Evolutionary conservation across 2,329 filamentous ascomycete species (phyloP), one percentile per base, ranked within the genome.

Genomic region (Colletotrichum tanaceti): DNA sequence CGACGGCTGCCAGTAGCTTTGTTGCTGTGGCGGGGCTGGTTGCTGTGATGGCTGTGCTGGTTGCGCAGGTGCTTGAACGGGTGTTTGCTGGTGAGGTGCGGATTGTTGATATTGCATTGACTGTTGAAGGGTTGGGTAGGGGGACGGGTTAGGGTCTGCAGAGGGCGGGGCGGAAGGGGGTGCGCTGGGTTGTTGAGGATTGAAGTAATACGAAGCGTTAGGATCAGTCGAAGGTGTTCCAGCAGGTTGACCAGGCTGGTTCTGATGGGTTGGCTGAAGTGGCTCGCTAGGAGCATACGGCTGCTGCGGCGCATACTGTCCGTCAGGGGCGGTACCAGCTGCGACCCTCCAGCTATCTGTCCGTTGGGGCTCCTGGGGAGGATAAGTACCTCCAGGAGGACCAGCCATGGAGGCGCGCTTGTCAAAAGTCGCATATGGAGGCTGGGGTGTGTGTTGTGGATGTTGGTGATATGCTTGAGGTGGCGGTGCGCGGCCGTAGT

Each of bases 201-300:
- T 84, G 73, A 87, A 88, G 76, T 91, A 91, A 73, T 87, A 90
- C 11, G 84, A 83, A 13, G 85, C 81, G 67, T 82, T 86, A 1
- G 86, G 82, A 67, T 91, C 88, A 18, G 82, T 70, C 43, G 77
- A 75, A 39, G 77, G 74, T 9, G 65, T 65, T 32, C 63, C 63
- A 70, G 74, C 41, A 73, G 75, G 47, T 38, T 68, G 67, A n/a
- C 47, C 75, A 61, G 70, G 73, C 68, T 73, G 74, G 65, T 73
- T 75, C 69, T 71, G 68, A 55, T 76, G 76, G 65, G 68, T 72
- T 65, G 74, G 55, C 63, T 73, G 75, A 46, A 73, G 72, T 58
- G 75, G 75, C 68, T 81, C 79, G n/a, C 69, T 74, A 2, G 78
- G 73, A n/a, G 73, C 64, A 59, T 77, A 79, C 28, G 72, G 75